Conservation (phyloP, 2,329 filamentous ascomycete species). For the Metarhizium sp. region DNA sequence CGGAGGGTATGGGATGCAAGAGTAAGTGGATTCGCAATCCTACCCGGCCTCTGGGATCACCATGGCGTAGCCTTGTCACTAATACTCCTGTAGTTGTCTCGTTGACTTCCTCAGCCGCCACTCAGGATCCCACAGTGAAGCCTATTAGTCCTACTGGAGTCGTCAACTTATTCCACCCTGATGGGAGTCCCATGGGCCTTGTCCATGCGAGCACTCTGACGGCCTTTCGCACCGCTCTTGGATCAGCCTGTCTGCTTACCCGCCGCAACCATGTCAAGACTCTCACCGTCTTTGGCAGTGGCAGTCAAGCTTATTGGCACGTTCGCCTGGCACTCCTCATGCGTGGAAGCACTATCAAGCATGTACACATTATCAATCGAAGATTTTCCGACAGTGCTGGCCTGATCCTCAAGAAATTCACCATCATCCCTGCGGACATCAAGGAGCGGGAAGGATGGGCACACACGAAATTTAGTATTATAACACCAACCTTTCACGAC, state of each 20-base stretch:
- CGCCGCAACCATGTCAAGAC: conserved; percentile 63
- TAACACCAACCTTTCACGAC: conserved; percentile 64
- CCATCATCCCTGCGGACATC: conserved; percentile 28
- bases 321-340: conserved; percentile 74
- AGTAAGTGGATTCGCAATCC: conserved; percentile 24
- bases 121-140: conserved; percentile 17
- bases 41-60: background rate
- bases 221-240: conserved; percentile 70
- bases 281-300: conserved; percentile 77
- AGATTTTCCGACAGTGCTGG: conserved; percentile 51
- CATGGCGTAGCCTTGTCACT: background rate
- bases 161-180: conserved; percentile 56
- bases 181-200: conserved; percentile 55
- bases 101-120: conserved; percentile 33
- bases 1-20: conserved; percentile 58
- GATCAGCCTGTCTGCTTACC: conserved; percentile 55
- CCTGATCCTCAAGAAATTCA: conserved; percentile 39
- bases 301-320: conserved; percentile 92
- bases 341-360: conserved; percentile 59
- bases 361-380: conserved; percentile 77
- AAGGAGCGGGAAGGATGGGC: conserved; percentile 53
- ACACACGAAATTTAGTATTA: conserved; percentile 55
- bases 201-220: conserved; percentile 67
- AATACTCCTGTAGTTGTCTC: conserved; percentile 47
- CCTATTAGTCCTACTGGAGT: conserved; percentile 50